phyloP scores from a whole-genome alignment of 257 asterid genomes.

The Solanum pennellii region DNA sequence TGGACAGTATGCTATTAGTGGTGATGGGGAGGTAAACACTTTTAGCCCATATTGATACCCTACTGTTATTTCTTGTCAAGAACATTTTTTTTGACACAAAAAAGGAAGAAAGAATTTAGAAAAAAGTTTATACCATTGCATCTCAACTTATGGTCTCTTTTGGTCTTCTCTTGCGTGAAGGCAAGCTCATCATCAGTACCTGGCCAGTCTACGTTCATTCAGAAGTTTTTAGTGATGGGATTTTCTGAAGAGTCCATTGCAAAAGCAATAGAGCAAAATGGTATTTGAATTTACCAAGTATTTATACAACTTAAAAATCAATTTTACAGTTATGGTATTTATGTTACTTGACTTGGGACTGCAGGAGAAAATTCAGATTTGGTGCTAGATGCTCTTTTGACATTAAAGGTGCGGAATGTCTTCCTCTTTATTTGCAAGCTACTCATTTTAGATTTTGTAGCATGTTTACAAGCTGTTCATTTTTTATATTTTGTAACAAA shows the following conservation, averaged over 20 bases:
- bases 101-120: background rate
- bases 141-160: background rate
- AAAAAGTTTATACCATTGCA: background rate
- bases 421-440: background rate
- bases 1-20: background rate
- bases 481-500: background rate
- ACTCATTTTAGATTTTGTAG: background rate
- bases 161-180: constrained; percentile 1
- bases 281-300: background rate
- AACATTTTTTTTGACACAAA: background rate
- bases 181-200: constrained; percentile 16
- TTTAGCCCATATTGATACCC: background rate
- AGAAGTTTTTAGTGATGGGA: constrained; percentile 18
- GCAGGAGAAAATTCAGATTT: constrained; percentile 52
- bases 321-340: background rate
- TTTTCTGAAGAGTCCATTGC: constrained; percentile 22
- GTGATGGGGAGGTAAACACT: constrained; percentile 1
- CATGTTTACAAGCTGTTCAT: background rate
- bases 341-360: background rate
- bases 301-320: background rate
- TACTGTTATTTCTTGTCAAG: background rate
- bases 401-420: constrained; percentile 42
- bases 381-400: constrained; percentile 47
- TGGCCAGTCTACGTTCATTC: constrained; percentile 5
- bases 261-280: constrained; percentile 26